Evolutionary conservation across 2,329 filamentous ascomycete genomes (phyloP).

Genomic region (Fusarium caatingaense): DNA sequence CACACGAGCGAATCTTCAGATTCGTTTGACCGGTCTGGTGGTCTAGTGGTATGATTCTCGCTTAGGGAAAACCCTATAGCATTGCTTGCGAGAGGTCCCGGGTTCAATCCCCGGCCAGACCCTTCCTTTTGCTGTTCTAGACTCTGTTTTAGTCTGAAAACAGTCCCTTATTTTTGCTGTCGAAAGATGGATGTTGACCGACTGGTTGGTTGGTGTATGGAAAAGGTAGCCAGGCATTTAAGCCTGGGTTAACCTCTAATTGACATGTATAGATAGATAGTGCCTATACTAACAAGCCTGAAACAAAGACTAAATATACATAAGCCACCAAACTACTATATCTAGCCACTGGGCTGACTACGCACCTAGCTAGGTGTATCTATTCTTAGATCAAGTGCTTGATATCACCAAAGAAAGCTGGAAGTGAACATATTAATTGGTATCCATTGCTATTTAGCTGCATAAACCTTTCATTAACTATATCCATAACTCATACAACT

Average conservation of each 20-base stretch:
- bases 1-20: not conserved
- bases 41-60: conserved; percentile 40
- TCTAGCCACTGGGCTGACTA: not conserved
- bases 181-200: not conserved
- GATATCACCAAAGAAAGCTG: no score
- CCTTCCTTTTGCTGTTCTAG: conserved; percentile 45
- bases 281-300: not conserved
- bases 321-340: not conserved
- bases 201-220: not conserved
- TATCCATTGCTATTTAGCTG: not conserved
- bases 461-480: not conserved
- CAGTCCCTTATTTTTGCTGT: not conserved
- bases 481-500: conserved; percentile 26
- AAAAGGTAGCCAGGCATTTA: not conserved
- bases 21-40: conserved; percentile 24
- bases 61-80: conserved; percentile 43
- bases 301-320: not conserved
- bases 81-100: conserved; percentile 58
- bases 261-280: not conserved
- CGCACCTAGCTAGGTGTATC: not conserved
- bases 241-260: not conserved
- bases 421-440: not conserved
- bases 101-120: conserved; percentile 61
- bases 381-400: not conserved
- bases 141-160: not conserved